Evolutionary conservation across 768 basidiomycete species (phyloP), one percentile per base, ranked within the genome.

Genomic region (Lyophyllum shimeji): DNA sequence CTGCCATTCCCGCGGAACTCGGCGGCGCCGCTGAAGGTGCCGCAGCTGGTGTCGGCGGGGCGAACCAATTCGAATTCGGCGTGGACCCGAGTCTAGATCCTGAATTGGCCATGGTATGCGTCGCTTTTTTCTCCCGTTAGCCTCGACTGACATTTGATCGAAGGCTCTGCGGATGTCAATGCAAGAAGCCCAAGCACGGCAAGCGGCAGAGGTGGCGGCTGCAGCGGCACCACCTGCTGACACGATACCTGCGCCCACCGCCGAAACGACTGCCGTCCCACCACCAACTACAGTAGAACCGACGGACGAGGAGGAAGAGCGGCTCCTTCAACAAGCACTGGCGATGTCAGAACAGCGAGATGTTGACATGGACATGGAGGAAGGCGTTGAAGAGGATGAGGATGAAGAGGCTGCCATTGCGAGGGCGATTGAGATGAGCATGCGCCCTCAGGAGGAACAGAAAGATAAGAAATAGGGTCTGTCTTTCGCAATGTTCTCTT

Each of bases 101-200:
- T 0, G 96, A 98, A 69, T 79, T 99, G 46, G 96, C 97, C 1
- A 94, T 98, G 93, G 95, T 93, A 54, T 57, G 81, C 70, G 21
- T 49, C 6, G 39, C 20, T 52, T 24, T 8, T 15, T 7, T 15
- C 33, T 52, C 18, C 40, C 29, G 27, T 17, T 34, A 42, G n/a
- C 43, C 21, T 44, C 3, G 12, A 25, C 57, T 52, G 4, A 25
- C 40, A 20, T 46, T 29, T 31, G 13, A 37, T 9, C 15, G 31
- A 45, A 97, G 95, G 96, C 95, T 9, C 82, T 99, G 40, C 90
- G 95, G 33, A 93, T 98, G 91, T 98, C 95, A 1, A 86, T 98
- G 82, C 92, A 96, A 74, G 95, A 97, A 68, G 93, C 94, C 49
- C 85, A 87, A 65, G 93, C 92, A 17, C 86, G 95, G 12, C 79